Evolutionary conservation across 1,284 basidiomycete genomes (phyloP), one percentile per base, ranked within the genome.

Genomic region (Ustilago loliicola): DNA sequence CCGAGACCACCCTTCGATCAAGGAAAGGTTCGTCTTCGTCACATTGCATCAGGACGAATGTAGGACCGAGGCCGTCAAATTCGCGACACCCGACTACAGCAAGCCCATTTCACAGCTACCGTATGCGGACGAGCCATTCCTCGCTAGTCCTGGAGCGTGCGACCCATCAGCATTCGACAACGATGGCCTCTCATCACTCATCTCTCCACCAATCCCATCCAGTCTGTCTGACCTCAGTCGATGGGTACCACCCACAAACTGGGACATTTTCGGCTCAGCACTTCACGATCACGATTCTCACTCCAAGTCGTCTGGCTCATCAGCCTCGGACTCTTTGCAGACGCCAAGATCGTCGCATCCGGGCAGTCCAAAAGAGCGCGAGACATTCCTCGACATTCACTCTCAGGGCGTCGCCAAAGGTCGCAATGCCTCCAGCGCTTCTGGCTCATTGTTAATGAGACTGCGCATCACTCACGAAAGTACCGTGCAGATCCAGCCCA

Each of bases 81-180:
- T 36, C 30, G 5, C 15, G 2, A 48, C 47, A 17, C n/a, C 50
- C 11, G 17, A 7, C 7, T 25, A 42, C 17, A 10, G 34, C 2
- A 40, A 30, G 3, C 21, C 61, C 9, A 21, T 30, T n/a, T 29
- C 30, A n/a, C 34, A 29, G 21, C 32, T 23, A 15, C 36, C 29
- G 4, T n/a, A 56, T 6, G 29, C 61, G 4, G 34, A 32, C 9
- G 52, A 45, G 7, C 59, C 59, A 1, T 57, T 51, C 17, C 57
- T 73, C 2, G 66, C 66, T 9, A 74, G 72, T 29, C 72, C 72
- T 0, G 59, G 59, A 2, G 72, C 62, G 2, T 21, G 57, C 30
- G 72, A 69, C 52, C 62, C 72, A 1, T 64, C 58, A 2, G 66
- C 66, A 1, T 65, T 74, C 66, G 72, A 74, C 8, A 61, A 55